Percentiles rank a stretch among this genome's conserved stretches.
Conservation (phyloP, 1,139 yeast genomes). For the Yamadazyma diospyri region DNA sequence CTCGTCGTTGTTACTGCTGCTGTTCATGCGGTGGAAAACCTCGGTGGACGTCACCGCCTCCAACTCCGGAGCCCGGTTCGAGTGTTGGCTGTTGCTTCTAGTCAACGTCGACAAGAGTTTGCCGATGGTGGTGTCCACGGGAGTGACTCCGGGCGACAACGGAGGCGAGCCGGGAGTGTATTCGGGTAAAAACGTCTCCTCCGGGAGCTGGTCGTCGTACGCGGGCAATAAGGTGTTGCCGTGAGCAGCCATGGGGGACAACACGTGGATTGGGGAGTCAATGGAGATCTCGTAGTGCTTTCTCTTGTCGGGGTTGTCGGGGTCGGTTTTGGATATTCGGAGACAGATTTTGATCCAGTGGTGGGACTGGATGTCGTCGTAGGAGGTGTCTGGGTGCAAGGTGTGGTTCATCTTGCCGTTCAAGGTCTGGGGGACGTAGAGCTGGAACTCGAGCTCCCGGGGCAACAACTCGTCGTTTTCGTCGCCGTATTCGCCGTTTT, state of each 20-base stretch:
- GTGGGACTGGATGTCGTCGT: conserved; percentile 72
- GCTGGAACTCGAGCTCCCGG: conserved; percentile 77
- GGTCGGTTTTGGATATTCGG: conserved; percentile 64
- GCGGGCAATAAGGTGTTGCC: conserved; percentile 68
- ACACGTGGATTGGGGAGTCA: conserved; percentile 83
- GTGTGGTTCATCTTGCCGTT: conserved; percentile 40
- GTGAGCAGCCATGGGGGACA: conserved; percentile 65
- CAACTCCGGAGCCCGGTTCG: conserved; percentile 3
- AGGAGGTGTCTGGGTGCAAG: conserved; percentile 82
- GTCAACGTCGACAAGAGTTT: conserved; percentile 14
- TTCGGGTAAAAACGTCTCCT: conserved; percentile 16
- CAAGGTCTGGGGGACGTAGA: conserved; percentile 67
- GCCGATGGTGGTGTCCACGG: conserved; percentile 32
- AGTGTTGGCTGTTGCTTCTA: conserved; percentile 11
- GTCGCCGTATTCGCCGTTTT: conserved; percentile 33
- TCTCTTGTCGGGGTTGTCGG: conserved; percentile 54
- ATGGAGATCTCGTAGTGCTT: conserved; percentile 90
- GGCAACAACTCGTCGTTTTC: conserved; percentile 37
- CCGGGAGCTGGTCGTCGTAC: conserved; percentile 34
- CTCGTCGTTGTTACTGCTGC: conserved; percentile 27
- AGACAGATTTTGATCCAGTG: conserved; percentile 93
- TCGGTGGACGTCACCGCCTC: conserved; percentile 10
- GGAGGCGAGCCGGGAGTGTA: conserved; percentile 31
- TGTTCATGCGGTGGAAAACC: conserved; percentile 30
- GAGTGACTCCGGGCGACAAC: conserved; percentile 53